A percentile compares a stretch with the other conserved stretches of the same genome.
phyloP scores from a whole-genome alignment of 2,329 filamentous ascomycete genomes.

The Claviceps maximensis region DNA sequence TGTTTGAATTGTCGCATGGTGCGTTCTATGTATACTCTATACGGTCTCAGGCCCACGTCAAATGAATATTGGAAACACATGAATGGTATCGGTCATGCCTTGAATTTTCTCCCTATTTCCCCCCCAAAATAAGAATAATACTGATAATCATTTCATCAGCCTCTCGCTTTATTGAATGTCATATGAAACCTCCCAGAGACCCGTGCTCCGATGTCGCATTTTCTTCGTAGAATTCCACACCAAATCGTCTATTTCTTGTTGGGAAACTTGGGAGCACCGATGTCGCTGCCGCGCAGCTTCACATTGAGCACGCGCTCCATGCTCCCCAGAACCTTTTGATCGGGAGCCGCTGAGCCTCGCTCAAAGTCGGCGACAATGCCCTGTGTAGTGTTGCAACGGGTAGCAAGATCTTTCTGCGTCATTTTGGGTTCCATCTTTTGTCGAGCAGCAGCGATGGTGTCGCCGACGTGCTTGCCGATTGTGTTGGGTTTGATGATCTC shows the following conservation, averaged over 20 bases:
- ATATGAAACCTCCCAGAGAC: not conserved
- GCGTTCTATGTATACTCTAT: slow-evolving; percentile 8
- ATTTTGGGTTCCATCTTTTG: slow-evolving; percentile 81
- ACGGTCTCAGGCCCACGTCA: not conserved
- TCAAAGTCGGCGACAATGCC: slow-evolving; percentile 75
- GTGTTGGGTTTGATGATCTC: slow-evolving; percentile 97
- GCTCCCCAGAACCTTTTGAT: slow-evolving; percentile 65
- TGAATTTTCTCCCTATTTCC: not conserved
- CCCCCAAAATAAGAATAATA: not conserved
- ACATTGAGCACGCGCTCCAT: slow-evolving; percentile 83
- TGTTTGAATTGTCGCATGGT: not conserved
- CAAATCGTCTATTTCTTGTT: slow-evolving; percentile 42
- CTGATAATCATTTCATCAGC: not conserved
- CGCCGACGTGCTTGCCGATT: slow-evolving; percentile 65
- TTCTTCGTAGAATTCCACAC: not conserved
- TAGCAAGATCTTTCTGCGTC: slow-evolving; percentile 82
- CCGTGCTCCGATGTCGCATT: not conserved
- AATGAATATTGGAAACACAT: not conserved
- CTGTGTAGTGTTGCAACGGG: slow-evolving; percentile 78
- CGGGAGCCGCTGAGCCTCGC: slow-evolving; percentile 61
- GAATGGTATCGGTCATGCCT: not conserved
- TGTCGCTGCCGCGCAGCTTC: slow-evolving; percentile 73
- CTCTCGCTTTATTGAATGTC: slow-evolving; percentile 3
- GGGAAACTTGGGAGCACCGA: slow-evolving; percentile 70
- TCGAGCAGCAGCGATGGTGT: slow-evolving; percentile 69